Base-by-base conservation (phyloP, 495 filamentous ascomycete genomes). In the Chaetomium fimeti region DNA sequence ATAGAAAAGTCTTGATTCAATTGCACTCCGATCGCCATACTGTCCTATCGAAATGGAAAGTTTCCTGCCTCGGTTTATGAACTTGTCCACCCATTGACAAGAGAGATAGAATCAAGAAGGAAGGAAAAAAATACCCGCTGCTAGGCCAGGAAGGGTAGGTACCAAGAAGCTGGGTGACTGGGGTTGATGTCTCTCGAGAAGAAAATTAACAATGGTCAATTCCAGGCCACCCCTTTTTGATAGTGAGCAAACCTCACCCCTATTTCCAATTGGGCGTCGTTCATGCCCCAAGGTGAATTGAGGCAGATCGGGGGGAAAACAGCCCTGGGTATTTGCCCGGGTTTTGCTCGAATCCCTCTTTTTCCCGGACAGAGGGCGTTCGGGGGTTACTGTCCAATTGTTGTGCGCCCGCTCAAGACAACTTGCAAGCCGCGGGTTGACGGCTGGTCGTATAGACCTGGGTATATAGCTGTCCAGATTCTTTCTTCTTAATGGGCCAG, bases 21-120 rank as follows among this genome's bases (percentile, higher is more conserved):
- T 75, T 78, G 77, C 76, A 76, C 76, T 78, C 67, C 65, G 67
- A 66, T 67, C 66, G 61, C 66, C 69, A 67, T 75, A 76, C 75
- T 74, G 74, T 73, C 77, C 73, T 78, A 76, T 79, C 72, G 28
- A 59, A 59, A 64, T 45, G 25, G 72, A 77, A 78, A 71, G 25
- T 57, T 64, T 66, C 72, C 68, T 75, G 71, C 71, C 75, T 69
- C 70, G 71, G 71, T 76, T 74, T 73, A 71, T 75, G 68, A 74
- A 69, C 68, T 72, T 69, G 65, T 67, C 71, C 69, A 65, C 65
- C 52, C 43, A 52, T 56, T 58, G 47, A 60, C 57, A 60, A 70
- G 49, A 54, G 62, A 65, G 61, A 72, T 55, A 53, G 64, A 66
- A 68, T 67, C 75, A 72, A 77, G 68, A 73, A 74, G 65, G 71